Conservation (phyloP, 345 rosid species). For the Hirschfeldia incana region DNA sequence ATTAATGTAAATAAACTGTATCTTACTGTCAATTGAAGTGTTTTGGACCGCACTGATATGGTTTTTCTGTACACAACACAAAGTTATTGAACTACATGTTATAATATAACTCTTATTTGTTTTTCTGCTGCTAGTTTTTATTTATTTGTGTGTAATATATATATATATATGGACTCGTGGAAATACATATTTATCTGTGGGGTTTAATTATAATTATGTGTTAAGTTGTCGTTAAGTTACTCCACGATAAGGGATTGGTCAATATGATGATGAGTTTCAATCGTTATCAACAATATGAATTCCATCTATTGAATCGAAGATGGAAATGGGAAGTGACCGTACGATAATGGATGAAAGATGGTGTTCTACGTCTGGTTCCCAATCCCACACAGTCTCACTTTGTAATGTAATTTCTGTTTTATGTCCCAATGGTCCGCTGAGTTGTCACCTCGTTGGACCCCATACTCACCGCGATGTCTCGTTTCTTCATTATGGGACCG, state of each 20-base stretch:
- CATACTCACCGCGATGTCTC: slow-evolving; percentile 15
- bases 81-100: not conserved
- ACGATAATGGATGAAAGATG: slow-evolving; percentile 26
- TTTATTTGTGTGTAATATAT: not conserved
- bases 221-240: slow-evolving; percentile 1
- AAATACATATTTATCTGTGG: not conserved
- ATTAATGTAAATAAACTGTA: not conserved
- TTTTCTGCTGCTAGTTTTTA: not conserved
- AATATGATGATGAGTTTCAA: slow-evolving; percentile 26
- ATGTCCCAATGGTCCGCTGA: slow-evolving; percentile 30
- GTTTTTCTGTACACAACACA: not conserved
- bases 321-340: slow-evolving; percentile 17
- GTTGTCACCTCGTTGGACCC: slow-evolving; percentile 30
- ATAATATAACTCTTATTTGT: not conserved
- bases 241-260: slow-evolving; percentile 22
- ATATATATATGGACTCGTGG: not conserved
- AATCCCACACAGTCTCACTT: slow-evolving; percentile 21
- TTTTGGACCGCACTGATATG: slow-evolving; percentile 2
- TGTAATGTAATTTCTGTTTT: slow-evolving; percentile 11
- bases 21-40: not conserved
- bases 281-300: slow-evolving; percentile 21
- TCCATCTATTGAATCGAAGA: not conserved
- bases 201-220: not conserved
- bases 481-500: slow-evolving; percentile 19
- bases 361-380: slow-evolving; percentile 16